Base-by-base conservation (phyloP, 2,329 filamentous ascomycete genomes). In the Colletotrichum sp. region DNA sequence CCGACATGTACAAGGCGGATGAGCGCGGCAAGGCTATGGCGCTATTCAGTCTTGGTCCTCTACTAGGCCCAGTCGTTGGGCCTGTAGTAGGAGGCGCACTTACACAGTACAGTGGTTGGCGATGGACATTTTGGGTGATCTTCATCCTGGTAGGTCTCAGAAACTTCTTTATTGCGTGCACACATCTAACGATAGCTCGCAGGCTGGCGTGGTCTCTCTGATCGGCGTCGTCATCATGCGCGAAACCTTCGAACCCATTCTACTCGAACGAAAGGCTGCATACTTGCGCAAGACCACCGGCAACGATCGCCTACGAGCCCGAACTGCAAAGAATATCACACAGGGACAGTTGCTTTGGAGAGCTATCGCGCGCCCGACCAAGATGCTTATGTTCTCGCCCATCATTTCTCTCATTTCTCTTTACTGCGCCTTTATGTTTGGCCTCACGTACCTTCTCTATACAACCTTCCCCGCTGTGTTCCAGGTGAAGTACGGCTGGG, bases 291-390 rank as follows among this genome's bases (percentile, higher is more conserved):
- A 86, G 71, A 85, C 89, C 62, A 92, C 90, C 0, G 90, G 90
- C 13, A 92, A 92, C 73, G 75, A 77, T 0, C 78, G 83, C 11
- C 82, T 93, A 3, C 91, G 92, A 1, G 90, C 89, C 27, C 90
- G 90, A 79, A 88, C 66, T 11, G 13, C 87, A 64, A 75, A 86
- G 0, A 86, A 85, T 6, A 80, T 87, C 2, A 82, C 81, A 22
- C 78, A 84, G 0, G 67, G 77, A 1, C 84, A 88, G 61, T 83
- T 87, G 76, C 86, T 90, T 75, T 82, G 80, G 36, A 84, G 84
- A 13, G 84, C 87, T 30, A 87, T 90, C 52, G 79, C 87, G 1
- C 86, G 89, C 0, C 89, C 89, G 0, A 84, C 87, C 67, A 87
- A 88, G 73, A 84, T 90, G 79, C 85, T 91, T n/a, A 36, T 86